Base-by-base conservation (phyloP, 2,329 filamentous ascomycete species). In the Xylaria sp. region DNA sequence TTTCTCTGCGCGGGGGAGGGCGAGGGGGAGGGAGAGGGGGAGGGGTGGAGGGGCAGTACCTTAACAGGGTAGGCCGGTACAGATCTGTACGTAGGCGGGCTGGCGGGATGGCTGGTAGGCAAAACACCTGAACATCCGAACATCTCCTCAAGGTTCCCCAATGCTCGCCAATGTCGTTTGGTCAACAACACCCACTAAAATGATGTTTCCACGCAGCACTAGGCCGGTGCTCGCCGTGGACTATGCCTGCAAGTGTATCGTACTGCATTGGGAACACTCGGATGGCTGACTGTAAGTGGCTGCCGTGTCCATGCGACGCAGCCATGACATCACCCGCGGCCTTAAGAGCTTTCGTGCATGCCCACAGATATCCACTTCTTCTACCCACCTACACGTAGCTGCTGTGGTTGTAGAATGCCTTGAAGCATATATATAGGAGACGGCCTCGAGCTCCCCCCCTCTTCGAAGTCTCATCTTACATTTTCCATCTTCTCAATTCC, bases 281-380 rank as follows among this genome's bases (percentile, higher is more conserved):
- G 21, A 39, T 24, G 22, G 42, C 42, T 38, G 37, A n/a, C 48
- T 49, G 19, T 54, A 48, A 57, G 47, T 63, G 39, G 44, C 50
- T 26, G 49, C 53, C 55, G 55, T 57, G 50, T 60, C 52, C 57
- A 46, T 22, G 6, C 39, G 45, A 26, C 50, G 50, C 52, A 52
- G 20, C 17, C 22, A 59, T 57, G 60, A 61, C 51, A 59, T 59
- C 44, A 53, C 60, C 57, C 13, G 39, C 50, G 21, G 44, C 41
- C 39, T 40, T 22, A n/a, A 21, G 24, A 24, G 42, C 3, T 34
- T 7, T 34, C 69, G 34, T 46, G 21, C 47, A 41, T 72, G 65
- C 72, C 65, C 39, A 24, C 17, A 21, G 22, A 50, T 18, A 37
- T 50, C 47, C 47, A 47, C 48, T 19, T 39, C 48, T 19, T 39